Evolutionary conservation across 805 yeast species (phyloP).

Genomic region (Metschnikowia amazonensis): DNA sequence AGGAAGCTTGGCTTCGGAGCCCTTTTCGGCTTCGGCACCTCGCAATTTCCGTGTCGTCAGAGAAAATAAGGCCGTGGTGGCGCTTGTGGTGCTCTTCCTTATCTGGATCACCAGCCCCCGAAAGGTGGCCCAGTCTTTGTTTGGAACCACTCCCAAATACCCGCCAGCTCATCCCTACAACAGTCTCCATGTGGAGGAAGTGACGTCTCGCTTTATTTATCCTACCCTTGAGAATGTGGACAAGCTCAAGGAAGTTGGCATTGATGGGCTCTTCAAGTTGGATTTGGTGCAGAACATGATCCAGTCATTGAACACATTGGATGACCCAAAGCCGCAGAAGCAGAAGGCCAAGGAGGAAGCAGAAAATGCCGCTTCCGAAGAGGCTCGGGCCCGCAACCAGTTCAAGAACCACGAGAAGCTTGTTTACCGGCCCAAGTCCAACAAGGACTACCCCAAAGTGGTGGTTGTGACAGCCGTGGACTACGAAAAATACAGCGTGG

Average conservation of each 20-base stretch:
- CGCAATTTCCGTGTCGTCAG: slow-evolving; percentile 5
- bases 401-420: slow-evolving; percentile 66
- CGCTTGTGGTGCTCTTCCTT: slow-evolving; percentile 7
- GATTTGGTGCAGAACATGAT: slow-evolving; percentile 38
- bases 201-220: slow-evolving; percentile 53
- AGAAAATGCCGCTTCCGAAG: slow-evolving; percentile 43
- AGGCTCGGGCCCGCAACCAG: slow-evolving; percentile 46
- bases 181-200: slow-evolving; percentile 33
- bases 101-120: slow-evolving; percentile 16
- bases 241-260: slow-evolving; percentile 52
- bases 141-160: slow-evolving; percentile 15
- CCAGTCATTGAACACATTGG: slow-evolving; percentile 40
- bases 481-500: slow-evolving; percentile 58
- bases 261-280: slow-evolving; percentile 38
- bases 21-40: slow-evolving; percentile 1
- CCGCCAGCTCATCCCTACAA: slow-evolving; percentile 35
- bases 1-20: slow-evolving; percentile 5
- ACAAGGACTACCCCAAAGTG: slow-evolving; percentile 52
- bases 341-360: slow-evolving; percentile 43
- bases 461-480: slow-evolving; percentile 79
- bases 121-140: neutral
- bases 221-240: slow-evolving; percentile 77
- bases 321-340: slow-evolving; percentile 35
- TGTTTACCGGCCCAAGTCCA: slow-evolving; percentile 39
- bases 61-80: slow-evolving; percentile 6